Evolutionary conservation across 768 basidiomycete genomes (phyloP), one percentile per base, ranked within the genome.

Genomic region (Lentinula aciculospora): DNA sequence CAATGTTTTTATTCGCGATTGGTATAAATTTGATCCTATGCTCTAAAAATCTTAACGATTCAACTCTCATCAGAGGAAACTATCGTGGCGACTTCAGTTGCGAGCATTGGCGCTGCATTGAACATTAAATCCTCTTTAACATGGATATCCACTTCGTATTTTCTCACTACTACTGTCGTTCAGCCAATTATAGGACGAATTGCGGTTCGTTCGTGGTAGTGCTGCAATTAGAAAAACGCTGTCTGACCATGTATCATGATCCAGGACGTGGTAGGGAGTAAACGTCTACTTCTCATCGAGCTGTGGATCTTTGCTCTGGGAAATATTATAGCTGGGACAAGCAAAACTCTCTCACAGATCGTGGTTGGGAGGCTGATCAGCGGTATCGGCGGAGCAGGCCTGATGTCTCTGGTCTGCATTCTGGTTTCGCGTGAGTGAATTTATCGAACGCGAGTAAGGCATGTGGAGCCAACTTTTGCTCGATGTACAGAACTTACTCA

Each of bases 231-330:
- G n/a, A n/a, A n/a, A n/a, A n/a, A n/a, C n/a, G n/a, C n/a, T 28
- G 4, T 0, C 13, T 28, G 5, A 42, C 13, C 2, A 9, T 34
- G 12, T 8, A 6, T 23, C 12, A 32, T 57, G n/a, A 51, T 31
- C 6, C 56, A 68, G 67, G 68, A 69, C 42, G 63, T 64, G 3
- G 53, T 69, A 2, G 68, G 65, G 12, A 58, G 60, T 17, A 66
- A 64, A 51, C 58, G 60, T 31, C 46, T 69, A 19, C 62, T 69
- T 37, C 61, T 69, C 40, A 55, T 63, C 54, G 65, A 63, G 17
- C 27, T 69, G 8, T 69, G 68, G 68, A 50, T 69, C 6, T 67
- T 67, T 40, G 62, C 63, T 21, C 28, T 66, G 17, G 68, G 68
- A 0, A 67, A 66, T 37, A 59, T 67, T 40, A 66, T 69, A 39